phyloP scores from a whole-genome alignment of 352 stramenopile species.

The Phytophthora syringae region DNA sequence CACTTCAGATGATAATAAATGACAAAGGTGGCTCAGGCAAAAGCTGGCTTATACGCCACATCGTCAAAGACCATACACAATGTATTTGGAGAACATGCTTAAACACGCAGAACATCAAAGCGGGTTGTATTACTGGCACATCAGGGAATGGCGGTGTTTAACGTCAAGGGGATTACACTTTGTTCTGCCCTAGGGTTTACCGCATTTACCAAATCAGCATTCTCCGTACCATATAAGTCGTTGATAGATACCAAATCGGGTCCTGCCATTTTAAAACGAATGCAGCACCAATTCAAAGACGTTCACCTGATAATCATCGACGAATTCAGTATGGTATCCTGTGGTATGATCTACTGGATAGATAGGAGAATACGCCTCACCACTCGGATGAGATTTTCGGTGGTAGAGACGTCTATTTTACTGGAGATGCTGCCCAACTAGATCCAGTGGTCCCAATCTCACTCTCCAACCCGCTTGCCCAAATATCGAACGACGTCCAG shows the following conservation, averaged over 20 bases:
- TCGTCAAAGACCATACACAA: no score
- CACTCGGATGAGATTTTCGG: background rate
- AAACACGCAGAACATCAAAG: background rate
- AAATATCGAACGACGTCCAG: background rate
- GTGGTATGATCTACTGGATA: conserved; percentile 13
- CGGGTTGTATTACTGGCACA: conserved; percentile 1
- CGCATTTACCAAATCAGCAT: background rate
- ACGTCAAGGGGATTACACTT: conserved; percentile 4
- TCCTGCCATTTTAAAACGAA: background rate
- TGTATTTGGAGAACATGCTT: background rate
- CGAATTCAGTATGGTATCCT: conserved; percentile 3
- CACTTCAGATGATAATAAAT: conserved; percentile 6
- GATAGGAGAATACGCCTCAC: conserved; percentile 2
- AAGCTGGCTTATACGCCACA: no score
- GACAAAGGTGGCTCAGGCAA: no score
- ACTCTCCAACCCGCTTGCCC: background rate
- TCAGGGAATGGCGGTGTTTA: conserved; percentile 4
- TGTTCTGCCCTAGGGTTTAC: conserved; percentile 2
- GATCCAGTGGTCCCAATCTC: conserved; percentile 1
- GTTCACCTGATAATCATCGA: conserved; percentile 12
- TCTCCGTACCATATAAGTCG: conserved; percentile 4
- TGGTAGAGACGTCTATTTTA: no score
- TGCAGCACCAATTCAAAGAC: conserved; percentile 3
- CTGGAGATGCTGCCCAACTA: conserved; percentile 1
- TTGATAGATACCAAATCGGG: conserved; percentile 1